Evolutionary conservation across 2,329 filamentous ascomycete species (phyloP), one percentile per base, ranked within the genome.

Genomic region (Aschersonia sp.): DNA sequence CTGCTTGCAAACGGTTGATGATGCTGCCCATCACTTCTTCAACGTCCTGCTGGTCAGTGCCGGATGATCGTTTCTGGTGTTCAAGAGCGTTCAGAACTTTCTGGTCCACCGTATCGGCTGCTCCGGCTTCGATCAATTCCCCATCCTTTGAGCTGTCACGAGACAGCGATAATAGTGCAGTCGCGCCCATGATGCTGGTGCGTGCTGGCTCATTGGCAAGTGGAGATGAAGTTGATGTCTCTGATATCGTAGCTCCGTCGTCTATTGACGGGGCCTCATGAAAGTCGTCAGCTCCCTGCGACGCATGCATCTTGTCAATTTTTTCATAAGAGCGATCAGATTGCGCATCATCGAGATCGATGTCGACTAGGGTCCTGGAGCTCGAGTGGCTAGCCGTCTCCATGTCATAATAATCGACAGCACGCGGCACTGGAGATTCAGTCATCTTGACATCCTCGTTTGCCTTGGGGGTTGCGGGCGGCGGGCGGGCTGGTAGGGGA

Each of bases 21-120:
- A 95, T 85, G 57, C 91, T 92, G 50, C 88, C 88, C 68, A 96
- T 89, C 44, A 96, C 91, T 64, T 98, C 92, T 9, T 89, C 89
- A 4, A 96, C 91, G 65, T 98, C 92, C 65, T 98, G 89, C 59
- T 98, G 92, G 35, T 87, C 72, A 0, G 74, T 77, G 3, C 74
- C 74, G 7, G 70, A 71, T 32, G 65, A 66, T 57, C 68, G 53
- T 48, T 68, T 68, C 58, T 66, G 69, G 56, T 65, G 68, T 55
- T 69, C 72, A 30, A 69, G 66, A 4, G 65, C 72, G 48, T 58
- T 66, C 44, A 62, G 63, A 7, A 75, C 69, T 47, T 68, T 68
- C 45, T 72, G 60, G 29, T 75, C 70, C 9, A 76, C 55, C 3
- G 66, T 66, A 45, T 63, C 59, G 9, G 55, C 45, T 44, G 64